Evolutionary conservation across 2,329 filamentous ascomycete genomes (phyloP), one percentile per base, ranked within the genome.

Genomic region (Lecanicillium sp.): DNA sequence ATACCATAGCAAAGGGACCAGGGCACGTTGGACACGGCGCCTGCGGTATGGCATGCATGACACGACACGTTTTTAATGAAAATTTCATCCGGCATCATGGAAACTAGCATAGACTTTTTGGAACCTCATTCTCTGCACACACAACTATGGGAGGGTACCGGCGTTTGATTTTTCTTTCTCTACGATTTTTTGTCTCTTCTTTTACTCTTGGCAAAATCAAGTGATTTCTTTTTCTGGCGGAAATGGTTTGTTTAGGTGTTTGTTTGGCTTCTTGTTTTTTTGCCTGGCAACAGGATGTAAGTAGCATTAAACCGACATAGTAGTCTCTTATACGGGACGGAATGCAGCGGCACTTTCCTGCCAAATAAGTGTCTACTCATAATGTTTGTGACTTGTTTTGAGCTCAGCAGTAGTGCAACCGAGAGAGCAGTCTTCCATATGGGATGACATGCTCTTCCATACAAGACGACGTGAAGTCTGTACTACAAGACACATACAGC

Each of bases 91-190:
- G 52, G 58, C 60, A 63, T 61, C 56, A 46, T 59, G 56, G 59
- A 61, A 56, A 53, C 44, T 58, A 56, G 60, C 62, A 67, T 68
- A 68, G 64, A 68, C 56, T 55, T 56, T 54, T 55, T n/a, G n/a
- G 57, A 56, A 56, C 54, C 58, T 54, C 52, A 56, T 58, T 61
- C 55, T 50, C 51, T 60, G 52, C 54, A 56, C 52, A 56, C n/a
- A n/a, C n/a, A n/a, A n/a, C 57, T 54, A 49, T 54, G 60, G 38
- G 57, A 54, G 56, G 56, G 61, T 50, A 51, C 46, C 23, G 63
- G 62, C 61, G 62, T 67, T 67, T 48, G n/a, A 20, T 56, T 56
- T 32, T 44, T 40, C 30, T 43, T 33, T 44, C 48, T 49, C 9
- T 43, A 7, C 48, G 30, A 37, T 15, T 24, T 27, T 10, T 36